Evolutionary conservation across 2,329 filamentous ascomycete species (phyloP).

Genomic region (Talaromyces sp.): DNA sequence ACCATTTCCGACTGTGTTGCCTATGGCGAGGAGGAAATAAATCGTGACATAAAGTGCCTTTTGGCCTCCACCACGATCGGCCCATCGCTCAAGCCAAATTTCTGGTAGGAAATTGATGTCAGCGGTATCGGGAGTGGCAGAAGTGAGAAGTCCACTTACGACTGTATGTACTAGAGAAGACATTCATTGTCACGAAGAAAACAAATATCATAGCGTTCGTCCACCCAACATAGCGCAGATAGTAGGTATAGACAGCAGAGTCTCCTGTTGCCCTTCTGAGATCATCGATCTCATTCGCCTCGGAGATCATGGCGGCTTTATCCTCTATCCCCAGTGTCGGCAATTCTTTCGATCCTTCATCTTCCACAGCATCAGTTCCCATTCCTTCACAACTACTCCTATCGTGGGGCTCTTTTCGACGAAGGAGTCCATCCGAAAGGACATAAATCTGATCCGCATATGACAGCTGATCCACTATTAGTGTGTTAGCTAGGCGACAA

Average conservation of each 20-base stretch:
- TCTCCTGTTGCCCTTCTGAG: conserved; percentile 28
- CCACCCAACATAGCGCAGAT: conserved; percentile 36
- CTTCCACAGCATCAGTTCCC: background rate
- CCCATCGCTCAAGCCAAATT: conserved; percentile 41
- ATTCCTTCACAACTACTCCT: background rate
- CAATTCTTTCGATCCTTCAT: background rate
- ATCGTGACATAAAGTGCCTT: conserved; percentile 34
- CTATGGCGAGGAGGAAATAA: conserved; percentile 34
- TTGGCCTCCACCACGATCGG: conserved; percentile 24
- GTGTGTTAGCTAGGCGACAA: background rate
- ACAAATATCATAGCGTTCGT: conserved; percentile 29
- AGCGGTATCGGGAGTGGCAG: background rate
- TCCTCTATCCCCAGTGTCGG: background rate
- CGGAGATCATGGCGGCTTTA: conserved; percentile 12
- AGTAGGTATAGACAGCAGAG: conserved; percentile 38
- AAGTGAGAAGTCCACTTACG: background rate
- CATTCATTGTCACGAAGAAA: conserved; percentile 32
- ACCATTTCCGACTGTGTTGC: conserved; percentile 30
- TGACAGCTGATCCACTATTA: conserved; percentile 32
- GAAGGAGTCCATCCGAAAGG: conserved; percentile 33
- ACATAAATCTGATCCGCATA: conserved; percentile 40
- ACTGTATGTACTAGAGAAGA: conserved; percentile 36
- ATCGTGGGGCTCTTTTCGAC: conserved; percentile 22
- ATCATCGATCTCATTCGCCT: conserved; percentile 20
- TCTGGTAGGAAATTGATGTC: conserved; percentile 14